Evolutionary conservation across 2,329 filamentous ascomycete species (phyloP).

Genomic region (Colletotrichum costaricense): DNA sequence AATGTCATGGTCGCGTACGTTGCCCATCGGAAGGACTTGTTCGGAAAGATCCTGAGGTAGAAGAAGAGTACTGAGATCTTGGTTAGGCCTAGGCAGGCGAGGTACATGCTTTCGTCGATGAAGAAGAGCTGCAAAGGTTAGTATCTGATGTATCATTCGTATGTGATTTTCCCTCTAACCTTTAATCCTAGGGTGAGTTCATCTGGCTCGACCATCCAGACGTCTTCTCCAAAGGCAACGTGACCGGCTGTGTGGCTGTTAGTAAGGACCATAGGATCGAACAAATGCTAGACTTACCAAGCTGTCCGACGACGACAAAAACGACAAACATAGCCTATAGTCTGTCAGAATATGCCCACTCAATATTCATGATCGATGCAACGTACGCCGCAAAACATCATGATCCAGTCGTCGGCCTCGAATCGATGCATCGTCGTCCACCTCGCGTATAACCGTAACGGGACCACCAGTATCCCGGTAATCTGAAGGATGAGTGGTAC

Average conservation of each 20-base stretch:
- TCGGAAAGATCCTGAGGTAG: constrained; percentile 47
- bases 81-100: constrained; percentile 43
- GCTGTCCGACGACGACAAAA: constrained; percentile 46
- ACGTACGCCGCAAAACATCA: constrained; percentile 48
- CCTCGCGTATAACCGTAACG: constrained; percentile 50
- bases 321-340: constrained; percentile 43
- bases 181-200: constrained; percentile 45
- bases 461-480: constrained; percentile 47
- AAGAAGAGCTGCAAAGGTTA: constrained; percentile 41
- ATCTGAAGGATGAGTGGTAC: constrained; percentile 49
- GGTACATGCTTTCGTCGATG: constrained; percentile 46
- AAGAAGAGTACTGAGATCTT: constrained; percentile 47
- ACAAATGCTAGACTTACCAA: constrained; percentile 39
- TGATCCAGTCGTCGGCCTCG: constrained; percentile 53
- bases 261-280: background rate
- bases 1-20: constrained; percentile 41
- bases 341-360: background rate
- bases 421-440: constrained; percentile 45
- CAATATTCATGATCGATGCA: background rate
- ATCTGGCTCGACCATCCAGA: constrained; percentile 47
- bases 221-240: constrained; percentile 49
- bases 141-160: background rate
- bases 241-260: constrained; percentile 38
- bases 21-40: constrained; percentile 41
- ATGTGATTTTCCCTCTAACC: constrained; percentile 29